phyloP scores from a whole-genome alignment of 441 rosid genomes.

The Gossypium davidsonii region DNA sequence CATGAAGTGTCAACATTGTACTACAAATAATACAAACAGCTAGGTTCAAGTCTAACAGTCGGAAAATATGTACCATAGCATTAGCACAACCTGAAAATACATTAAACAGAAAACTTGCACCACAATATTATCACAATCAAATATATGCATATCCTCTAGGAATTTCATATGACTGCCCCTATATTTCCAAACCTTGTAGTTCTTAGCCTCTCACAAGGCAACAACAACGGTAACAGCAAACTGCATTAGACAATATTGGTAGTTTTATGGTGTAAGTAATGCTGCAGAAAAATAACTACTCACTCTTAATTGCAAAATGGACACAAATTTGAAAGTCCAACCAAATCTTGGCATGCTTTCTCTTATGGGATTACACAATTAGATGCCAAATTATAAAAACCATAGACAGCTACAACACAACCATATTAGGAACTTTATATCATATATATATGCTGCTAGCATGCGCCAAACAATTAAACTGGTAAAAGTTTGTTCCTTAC shows the following conservation, averaged over 20 bases:
- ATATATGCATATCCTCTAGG: background rate
- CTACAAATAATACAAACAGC: background rate
- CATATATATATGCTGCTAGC: background rate
- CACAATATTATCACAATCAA: background rate
- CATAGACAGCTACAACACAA: background rate
- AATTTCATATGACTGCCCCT: background rate
- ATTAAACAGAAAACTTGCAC: background rate
- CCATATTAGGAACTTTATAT: slow-evolving; percentile 1
- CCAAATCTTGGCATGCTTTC: background rate
- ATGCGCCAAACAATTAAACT: background rate
- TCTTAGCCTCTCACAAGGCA: background rate
- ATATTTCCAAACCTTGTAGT: background rate
- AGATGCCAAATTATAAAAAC: slow-evolving; percentile 1
- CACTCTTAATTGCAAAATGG: background rate
- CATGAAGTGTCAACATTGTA: background rate
- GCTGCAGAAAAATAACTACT: background rate
- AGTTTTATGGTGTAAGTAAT: background rate
- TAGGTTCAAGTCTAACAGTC: background rate
- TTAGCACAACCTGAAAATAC: background rate
- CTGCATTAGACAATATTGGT: background rate
- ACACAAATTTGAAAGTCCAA: background rate
- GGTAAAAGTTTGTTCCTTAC: slow-evolving; percentile 26
- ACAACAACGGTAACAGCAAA: background rate
- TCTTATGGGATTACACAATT: background rate
- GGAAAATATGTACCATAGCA: background rate